Base-by-base conservation (phyloP, 2,329 filamentous ascomycete genomes). In the Aspergillus sp. region DNA sequence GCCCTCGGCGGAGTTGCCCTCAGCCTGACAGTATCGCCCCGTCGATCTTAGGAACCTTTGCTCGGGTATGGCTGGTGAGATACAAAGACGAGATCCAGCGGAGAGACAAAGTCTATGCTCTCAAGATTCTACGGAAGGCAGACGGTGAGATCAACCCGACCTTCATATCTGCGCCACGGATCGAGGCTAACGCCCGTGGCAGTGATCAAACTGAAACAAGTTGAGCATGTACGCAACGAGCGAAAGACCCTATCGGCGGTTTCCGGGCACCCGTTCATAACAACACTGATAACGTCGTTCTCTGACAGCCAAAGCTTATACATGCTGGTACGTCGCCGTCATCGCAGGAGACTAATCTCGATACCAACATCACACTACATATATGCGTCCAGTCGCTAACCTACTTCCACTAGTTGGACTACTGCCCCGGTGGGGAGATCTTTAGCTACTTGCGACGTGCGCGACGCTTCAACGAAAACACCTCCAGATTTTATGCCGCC, bases 151-250 rank as follows among this genome's bases (percentile, higher is more conserved):
- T 38, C 36, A 20, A 17, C 34, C 19, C 14, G 40, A 21, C 54
- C 10, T 17, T 43, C 11, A 9, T 13, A 5, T n/a, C 11, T 13
- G 0, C 47, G 4, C 16, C 3, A 20, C n/a, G 17, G 7, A n/a
- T 13, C 29, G 10, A 7, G 31, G 45, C 45, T 52, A 29, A 52
- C 21, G 6, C 16, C 29, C 3, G 31, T 13, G 31, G 46, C 54
- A 78, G 77, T 80, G 49, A 77, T 80, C 63, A 82, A 83, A 53
- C 72, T 87, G 62, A 87, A 87, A 75, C 84, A 87, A 64, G 83
- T 87, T 57, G 84, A 87, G 71, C 84, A 87, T 71, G 83, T 87
- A 45, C 81, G 83, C 58, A 87, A 86, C 70, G 84, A 87, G 72
- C 79, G 83, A 61, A 84, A 82, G 61, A 80, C 84, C 32, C 79